phyloP scores from a whole-genome alignment of 306 rosid species.

The Morella rubra region DNA sequence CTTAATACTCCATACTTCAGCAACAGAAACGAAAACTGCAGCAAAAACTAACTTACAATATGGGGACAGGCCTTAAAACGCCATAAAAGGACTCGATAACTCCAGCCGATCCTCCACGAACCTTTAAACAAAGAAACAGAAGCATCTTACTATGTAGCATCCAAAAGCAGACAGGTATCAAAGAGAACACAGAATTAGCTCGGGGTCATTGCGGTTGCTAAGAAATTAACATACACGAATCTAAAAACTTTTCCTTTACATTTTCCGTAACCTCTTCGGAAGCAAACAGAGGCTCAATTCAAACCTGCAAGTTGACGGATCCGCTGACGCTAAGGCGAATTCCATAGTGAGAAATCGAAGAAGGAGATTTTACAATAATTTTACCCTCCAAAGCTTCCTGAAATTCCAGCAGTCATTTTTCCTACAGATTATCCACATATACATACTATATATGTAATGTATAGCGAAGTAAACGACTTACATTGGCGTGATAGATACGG shows the following conservation, averaged over 20 bases:
- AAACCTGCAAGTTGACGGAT: constrained; percentile 81
- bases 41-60: constrained; percentile 57
- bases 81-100: constrained; percentile 79
- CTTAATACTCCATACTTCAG: background rate
- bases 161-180: background rate
- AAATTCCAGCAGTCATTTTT: constrained; percentile 16
- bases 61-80: constrained; percentile 69
- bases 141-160: background rate
- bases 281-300: constrained; percentile 3
- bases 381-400: constrained; percentile 83
- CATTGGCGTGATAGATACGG: constrained; percentile 85
- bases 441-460: background rate
- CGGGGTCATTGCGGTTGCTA: background rate
- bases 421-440: background rate
- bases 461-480: constrained; percentile 22
- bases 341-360: constrained; percentile 78
- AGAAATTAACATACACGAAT: constrained; percentile 3
- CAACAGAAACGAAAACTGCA: background rate
- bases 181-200: constrained; percentile 9
- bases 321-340: constrained; percentile 70
- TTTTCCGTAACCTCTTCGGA: constrained; percentile 5
- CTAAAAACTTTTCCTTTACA: background rate
- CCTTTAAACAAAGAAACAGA: constrained; percentile 40
- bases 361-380: constrained; percentile 53
- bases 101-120: constrained; percentile 94